Conservation (phyloP, 805 yeast genomes). For the Starmerella vaccinii region DNA sequence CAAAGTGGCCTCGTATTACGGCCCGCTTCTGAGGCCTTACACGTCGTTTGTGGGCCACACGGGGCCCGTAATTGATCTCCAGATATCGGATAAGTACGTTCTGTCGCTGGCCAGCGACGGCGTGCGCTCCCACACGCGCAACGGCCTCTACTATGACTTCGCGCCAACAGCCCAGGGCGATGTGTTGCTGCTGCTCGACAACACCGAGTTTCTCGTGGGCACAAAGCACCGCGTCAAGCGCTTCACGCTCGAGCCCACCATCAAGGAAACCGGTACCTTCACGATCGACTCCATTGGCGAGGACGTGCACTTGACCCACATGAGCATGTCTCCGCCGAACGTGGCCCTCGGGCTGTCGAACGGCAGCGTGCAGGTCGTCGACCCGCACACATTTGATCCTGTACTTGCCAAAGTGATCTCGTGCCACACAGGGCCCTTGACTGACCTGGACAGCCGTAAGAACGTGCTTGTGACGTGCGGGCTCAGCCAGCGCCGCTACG, state of each 20-base stretch:
- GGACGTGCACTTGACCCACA: conserved; percentile 24
- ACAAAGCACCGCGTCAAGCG: conserved; percentile 29
- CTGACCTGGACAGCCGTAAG: conserved; percentile 33
- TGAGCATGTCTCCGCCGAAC: conserved; percentile 28
- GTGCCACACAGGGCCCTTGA: conserved; percentile 34
- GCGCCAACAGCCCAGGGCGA: conserved; percentile 26
- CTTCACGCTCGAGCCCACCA: conserved; percentile 30
- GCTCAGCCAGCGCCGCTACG: conserved; percentile 49
- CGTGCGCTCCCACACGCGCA: conserved; percentile 44
- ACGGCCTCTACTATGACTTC: conserved; percentile 42
- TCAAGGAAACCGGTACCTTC: conserved; percentile 31
- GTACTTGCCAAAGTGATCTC: conserved; percentile 15
- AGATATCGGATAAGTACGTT: conserved; percentile 49
- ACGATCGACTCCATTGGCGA: conserved; percentile 23
- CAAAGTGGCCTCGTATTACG: conserved; percentile 36
- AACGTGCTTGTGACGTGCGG: conserved; percentile 60
- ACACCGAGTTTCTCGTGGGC: conserved; percentile 31
- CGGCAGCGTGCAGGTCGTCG: conserved; percentile 32
- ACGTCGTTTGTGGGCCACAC: conserved; percentile 47
- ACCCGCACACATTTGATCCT: conserved; percentile 30
- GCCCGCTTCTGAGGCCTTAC: conserved; percentile 44
- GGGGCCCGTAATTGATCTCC: conserved; percentile 41
- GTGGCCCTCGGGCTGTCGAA: conserved; percentile 30
- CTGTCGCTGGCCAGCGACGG: conserved; percentile 45
- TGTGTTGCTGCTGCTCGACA: conserved; percentile 25